Evolutionary conservation across 1,139 yeast species (phyloP).

Genomic region (Nakaseomyces sp.): DNA sequence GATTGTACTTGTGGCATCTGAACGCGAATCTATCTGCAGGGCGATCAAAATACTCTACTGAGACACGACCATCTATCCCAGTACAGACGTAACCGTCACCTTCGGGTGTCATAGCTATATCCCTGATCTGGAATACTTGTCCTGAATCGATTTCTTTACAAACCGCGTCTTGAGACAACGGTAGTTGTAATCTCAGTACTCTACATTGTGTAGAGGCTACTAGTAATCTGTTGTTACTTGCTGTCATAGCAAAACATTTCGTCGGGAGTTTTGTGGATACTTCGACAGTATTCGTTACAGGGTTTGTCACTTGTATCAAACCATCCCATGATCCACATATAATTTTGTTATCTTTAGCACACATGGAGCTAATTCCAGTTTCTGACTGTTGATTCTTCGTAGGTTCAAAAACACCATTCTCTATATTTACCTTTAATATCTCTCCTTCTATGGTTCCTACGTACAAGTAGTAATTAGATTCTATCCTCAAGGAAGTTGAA

Average conservation of each 20-base stretch:
- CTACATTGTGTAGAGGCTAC: conserved; percentile 44
- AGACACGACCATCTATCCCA: conserved; percentile 83
- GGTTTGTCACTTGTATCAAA: conserved; percentile 18
- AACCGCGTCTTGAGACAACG: conserved; percentile 41
- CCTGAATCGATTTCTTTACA: conserved; percentile 62
- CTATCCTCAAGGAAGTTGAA: not conserved
- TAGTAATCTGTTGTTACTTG: conserved; percentile 40
- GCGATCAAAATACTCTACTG: conserved; percentile 63
- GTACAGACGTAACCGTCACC: conserved; percentile 65
- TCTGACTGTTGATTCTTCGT: conserved; percentile 10
- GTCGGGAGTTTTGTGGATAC: conserved; percentile 10
- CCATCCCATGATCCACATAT: conserved; percentile 31
- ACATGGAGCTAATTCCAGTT: conserved; percentile 17
- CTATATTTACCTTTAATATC: conserved; percentile 19
- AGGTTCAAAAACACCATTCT: conserved; percentile 13
- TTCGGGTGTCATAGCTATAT: conserved; percentile 49
- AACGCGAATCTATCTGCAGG: conserved; percentile 62
- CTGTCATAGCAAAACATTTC: conserved; percentile 62
- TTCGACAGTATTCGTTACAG: conserved; percentile 10
- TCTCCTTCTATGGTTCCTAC: conserved; percentile 29
- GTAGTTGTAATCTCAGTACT: conserved; percentile 46
- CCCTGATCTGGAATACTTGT: conserved; percentile 60
- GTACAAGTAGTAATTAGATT: conserved; percentile 12
- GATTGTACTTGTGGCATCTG: conserved; percentile 59
- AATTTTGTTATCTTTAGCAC: conserved; percentile 10